Conservation (phyloP, 129 eudicot species). For the Apium graveolens region DNA sequence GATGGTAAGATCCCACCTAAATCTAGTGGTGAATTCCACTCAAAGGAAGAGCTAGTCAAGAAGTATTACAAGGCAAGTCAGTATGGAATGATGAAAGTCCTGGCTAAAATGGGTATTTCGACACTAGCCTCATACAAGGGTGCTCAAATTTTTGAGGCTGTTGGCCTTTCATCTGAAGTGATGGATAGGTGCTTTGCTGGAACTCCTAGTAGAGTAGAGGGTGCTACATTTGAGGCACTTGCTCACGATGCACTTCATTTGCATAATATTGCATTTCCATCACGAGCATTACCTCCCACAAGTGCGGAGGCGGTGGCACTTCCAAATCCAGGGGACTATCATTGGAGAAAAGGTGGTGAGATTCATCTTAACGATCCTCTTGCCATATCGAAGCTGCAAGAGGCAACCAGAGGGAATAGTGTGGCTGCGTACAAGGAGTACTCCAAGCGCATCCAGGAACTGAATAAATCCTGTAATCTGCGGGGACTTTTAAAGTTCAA, state of each 20-base stretch:
- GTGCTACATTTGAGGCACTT: constrained; percentile 92
- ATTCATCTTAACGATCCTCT: constrained; percentile 89
- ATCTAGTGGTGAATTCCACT: constrained; percentile 71
- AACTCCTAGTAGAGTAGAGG: constrained; percentile 97
- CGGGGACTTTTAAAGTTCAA: constrained; percentile 89
- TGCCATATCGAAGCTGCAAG: constrained; percentile 89
- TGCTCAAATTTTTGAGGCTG: constrained; percentile 97
- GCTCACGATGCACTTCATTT: constrained; percentile 70
- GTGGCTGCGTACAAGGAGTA: constrained; percentile 92
- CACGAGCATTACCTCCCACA: constrained; percentile 54
- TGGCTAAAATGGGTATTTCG: constrained; percentile 99
- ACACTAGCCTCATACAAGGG: constrained; percentile 97
- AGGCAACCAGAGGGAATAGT: constrained; percentile 85
- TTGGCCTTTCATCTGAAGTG: constrained; percentile 91
- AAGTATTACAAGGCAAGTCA: constrained; percentile 81
- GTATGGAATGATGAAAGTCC: constrained; percentile 97
- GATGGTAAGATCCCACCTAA: constrained; percentile 96
- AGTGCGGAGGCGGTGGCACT: constrained; percentile 91
- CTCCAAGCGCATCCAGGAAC: constrained; percentile 72
- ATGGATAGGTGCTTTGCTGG: constrained; percentile 87
- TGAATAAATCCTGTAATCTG: constrained; percentile 70
- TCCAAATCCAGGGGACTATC: constrained; percentile 93
- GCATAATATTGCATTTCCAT: constrained; percentile 80
- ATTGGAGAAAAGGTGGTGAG: constrained; percentile 97
- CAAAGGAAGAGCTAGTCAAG: constrained; percentile 74